A percentile compares a stretch with the other conserved stretches of the same genome.
Conservation (phyloP, 371 early-diverging fungal genomes). For the Apophysomyces ossiformis region DNA sequence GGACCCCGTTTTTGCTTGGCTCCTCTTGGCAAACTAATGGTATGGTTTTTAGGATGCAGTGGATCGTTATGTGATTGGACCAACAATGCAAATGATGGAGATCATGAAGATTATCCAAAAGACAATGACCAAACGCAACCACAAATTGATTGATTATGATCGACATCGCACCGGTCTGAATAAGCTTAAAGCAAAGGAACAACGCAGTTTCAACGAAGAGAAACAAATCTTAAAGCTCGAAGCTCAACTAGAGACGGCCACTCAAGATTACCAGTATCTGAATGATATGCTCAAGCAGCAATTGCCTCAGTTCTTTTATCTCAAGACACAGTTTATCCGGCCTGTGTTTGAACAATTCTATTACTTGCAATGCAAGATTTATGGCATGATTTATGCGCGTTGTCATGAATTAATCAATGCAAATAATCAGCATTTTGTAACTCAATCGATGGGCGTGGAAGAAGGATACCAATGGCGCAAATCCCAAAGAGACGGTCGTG, state of each 20-base stretch:
- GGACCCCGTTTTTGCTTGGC: neutral
- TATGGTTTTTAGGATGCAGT: constrained; percentile 53
- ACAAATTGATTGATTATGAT: constrained; percentile 84
- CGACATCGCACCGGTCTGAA: constrained; percentile 65
- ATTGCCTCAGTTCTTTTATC: constrained; percentile 67
- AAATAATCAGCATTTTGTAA: constrained; percentile 31
- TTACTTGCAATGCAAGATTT: constrained; percentile 69
- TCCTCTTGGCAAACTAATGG: neutral
- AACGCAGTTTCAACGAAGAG: constrained; percentile 68
- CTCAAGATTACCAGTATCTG: constrained; percentile 72
- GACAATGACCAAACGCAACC: constrained; percentile 74
- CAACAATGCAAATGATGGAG: constrained; percentile 61
- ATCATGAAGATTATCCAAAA: constrained; percentile 69
- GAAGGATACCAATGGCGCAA: constrained; percentile 35
- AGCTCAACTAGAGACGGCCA: constrained; percentile 65
- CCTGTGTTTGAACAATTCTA: constrained; percentile 75
- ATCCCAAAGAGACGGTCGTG: constrained; percentile 29
- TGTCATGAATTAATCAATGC: constrained; percentile 47
- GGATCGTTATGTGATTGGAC: constrained; percentile 69
- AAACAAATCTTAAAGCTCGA: constrained; percentile 69
- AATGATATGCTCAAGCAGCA: constrained; percentile 69
- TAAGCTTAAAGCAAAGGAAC: constrained; percentile 65
- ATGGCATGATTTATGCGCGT: constrained; percentile 52
- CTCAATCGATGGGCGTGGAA: constrained; percentile 38
- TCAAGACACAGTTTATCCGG: constrained; percentile 63